Conservation (phyloP, 139 green algal genomes). For the Chlorella sp. region DNA sequence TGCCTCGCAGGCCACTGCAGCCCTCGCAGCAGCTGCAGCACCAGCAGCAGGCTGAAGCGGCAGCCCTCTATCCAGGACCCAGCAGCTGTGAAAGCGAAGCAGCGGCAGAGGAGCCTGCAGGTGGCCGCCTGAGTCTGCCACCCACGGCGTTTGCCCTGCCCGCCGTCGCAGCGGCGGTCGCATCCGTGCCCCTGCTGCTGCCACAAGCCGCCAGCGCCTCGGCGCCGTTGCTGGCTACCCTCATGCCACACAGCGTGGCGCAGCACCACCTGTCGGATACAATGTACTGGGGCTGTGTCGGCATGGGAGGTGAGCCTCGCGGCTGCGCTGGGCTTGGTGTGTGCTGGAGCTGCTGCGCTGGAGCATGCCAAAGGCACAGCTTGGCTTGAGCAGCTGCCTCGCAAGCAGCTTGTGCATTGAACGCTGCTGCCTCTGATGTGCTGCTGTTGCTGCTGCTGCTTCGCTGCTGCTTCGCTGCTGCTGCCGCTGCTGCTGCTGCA, state of each 20-base stretch:
- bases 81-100: background rate
- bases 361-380: no score
- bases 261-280: background rate
- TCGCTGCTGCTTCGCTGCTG: no score
- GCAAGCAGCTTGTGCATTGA: no score
- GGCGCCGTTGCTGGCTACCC: background rate
- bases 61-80: no score
- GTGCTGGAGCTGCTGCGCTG: no score
- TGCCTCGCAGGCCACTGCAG: background rate
- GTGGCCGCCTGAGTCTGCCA: background rate
- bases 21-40: background rate
- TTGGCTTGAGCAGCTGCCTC: no score
- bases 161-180: background rate
- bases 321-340: no score
- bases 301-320: no score
- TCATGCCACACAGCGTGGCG: conserved; percentile 2
- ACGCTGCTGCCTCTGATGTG: no score
- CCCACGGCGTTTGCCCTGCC: background rate
- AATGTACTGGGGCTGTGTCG: background rate
- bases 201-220: background rate
- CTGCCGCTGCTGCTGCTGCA: no score
- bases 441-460: no score
- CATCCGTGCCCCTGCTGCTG: conserved; percentile 2
- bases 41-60: background rate
- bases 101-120: background rate